Percentiles rank a stretch among this genome's conserved stretches.
phyloP scores from a whole-genome alignment of 345 rosid genomes.

The Turnera subulata region DNA sequence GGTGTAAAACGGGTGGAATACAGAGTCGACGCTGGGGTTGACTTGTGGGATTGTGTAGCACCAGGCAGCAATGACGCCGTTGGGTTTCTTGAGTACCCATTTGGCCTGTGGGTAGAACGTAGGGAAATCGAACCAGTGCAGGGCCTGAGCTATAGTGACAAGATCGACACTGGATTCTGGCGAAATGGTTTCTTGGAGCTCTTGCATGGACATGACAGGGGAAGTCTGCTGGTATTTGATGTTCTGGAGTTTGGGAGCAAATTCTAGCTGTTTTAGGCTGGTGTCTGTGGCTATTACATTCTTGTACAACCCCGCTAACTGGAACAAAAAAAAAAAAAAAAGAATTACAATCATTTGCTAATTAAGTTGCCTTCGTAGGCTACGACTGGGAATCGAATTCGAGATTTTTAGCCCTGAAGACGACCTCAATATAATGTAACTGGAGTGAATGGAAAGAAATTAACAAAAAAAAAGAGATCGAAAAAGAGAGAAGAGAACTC shows the following conservation, averaged over 20 bases:
- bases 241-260: conserved; percentile 54
- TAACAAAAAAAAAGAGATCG: neutral
- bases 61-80: conserved; percentile 77
- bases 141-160: conserved; percentile 72
- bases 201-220: conserved; percentile 36
- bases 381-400: too few species aligned
- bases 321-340: conserved; percentile 2
- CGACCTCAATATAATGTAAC: too few species aligned
- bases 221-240: conserved; percentile 56
- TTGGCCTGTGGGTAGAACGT: conserved; percentile 54
- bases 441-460: too few species aligned
- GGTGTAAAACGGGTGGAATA: conserved; percentile 43
- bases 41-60: conserved; percentile 74
- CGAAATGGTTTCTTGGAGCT: conserved; percentile 41
- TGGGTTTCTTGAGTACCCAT: conserved; percentile 63
- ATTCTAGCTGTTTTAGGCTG: conserved; percentile 63
- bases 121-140: conserved; percentile 71
- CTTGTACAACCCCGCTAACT: conserved; percentile 67
- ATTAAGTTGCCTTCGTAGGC: too few species aligned
- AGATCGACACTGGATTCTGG: conserved; percentile 46
- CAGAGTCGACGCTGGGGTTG: conserved; percentile 42
- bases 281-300: conserved; percentile 78
- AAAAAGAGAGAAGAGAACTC: conserved; percentile 12
- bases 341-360: too few species aligned
- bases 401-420: too few species aligned